These are phyloP conservation scores for Calonectria leucothoes DNA, from an alignment of 2,329 filamentous ascomycete species.

Conservation along the genomic window DNA sequence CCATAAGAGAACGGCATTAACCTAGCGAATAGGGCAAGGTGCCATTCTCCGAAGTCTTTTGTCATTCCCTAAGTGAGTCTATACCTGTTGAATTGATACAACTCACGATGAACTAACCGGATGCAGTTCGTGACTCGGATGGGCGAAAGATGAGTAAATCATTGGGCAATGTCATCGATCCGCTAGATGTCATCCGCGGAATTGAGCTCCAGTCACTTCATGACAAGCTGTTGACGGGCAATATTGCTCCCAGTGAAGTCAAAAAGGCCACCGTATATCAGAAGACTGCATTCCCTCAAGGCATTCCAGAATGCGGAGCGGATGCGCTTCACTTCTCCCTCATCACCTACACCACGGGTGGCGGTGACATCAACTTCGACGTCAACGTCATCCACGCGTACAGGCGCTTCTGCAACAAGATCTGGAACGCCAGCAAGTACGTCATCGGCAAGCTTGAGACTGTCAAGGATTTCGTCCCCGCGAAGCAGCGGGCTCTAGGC, in stretches of 20 bases:
- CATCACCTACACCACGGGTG: constrained; percentile 61
- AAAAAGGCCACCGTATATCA: constrained; percentile 91
- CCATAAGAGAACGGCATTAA: too few species aligned
- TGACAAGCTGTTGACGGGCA: constrained; percentile 83
- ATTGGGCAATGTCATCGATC: constrained; percentile 94
- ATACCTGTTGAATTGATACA: neutral
- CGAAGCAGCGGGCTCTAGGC: constrained; percentile 50
- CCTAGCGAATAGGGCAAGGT: constrained; percentile 68
- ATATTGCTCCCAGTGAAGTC: constrained; percentile 86
- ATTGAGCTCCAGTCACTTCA: constrained; percentile 83
- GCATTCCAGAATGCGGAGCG: constrained; percentile 92
- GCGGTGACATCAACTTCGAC: constrained; percentile 86
- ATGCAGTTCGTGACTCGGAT: constrained; percentile 90
- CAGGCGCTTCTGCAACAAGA: constrained; percentile 97
- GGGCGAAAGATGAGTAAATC: constrained; percentile 98
- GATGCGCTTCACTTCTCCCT: constrained; percentile 94
- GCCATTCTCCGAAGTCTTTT: constrained; percentile 95
- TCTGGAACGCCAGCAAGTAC: constrained; percentile 94
- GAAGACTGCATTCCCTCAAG: constrained; percentile 91
- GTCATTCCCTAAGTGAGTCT: constrained; percentile 63
- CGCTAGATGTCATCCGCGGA: constrained; percentile 90
- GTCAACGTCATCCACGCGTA: constrained; percentile 94
- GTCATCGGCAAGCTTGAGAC: constrained; percentile 79
- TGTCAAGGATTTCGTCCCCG: constrained; percentile 71
- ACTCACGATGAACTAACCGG: constrained; percentile 45